Base-by-base conservation (phyloP, 768 basidiomycete genomes). In the Tricholoma terreum region DNA sequence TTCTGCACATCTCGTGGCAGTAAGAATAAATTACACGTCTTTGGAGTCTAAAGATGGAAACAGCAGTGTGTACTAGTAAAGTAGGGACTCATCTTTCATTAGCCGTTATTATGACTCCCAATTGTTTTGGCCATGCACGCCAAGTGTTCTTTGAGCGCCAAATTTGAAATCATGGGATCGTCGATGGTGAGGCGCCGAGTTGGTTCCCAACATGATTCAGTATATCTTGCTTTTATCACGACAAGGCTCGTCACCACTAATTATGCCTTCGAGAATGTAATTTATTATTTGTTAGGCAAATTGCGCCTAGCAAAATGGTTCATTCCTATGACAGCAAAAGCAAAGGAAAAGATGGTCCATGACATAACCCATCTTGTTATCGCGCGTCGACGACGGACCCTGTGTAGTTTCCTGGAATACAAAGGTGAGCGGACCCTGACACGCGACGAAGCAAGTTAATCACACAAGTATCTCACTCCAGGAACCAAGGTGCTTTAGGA, bases 341-440 rank as follows among this genome's bases (percentile, higher is more conserved):
- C 77, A 34, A 95, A 93, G 72, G 80, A 82, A 54, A 96, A 94
- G 82, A 94, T 96, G 67, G 87, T 97, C 61, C 94, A 93, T 74
- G 96, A 98, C 68, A 90, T 98, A 30, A 95, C 94, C 1, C 92
- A 94, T 72, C 82, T 97, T 34, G 94, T 98, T 30, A 78, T 96
- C 45, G 90, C 87, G 52, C 82, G 96, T 51, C 81, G 90, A 57
- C 91, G 90, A 50, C 80, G 89, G 55, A 45, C 24, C 7, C 95
- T 94, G 92, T 97, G 94, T 69, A 98, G 98, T 73, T 89, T 98
- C 66, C 73, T 98, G 38, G 96, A 98, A 70, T 97, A 97, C 78
- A 97, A 95, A 77, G 95, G 95, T 89, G 58, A 60, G 82, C 61
- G 8, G 46, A 10, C 46, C n/a, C 40, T 42, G 17, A 21, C 24